A percentile compares a stretch with the other conserved stretches of the same genome.
Evolutionary conservation across 164 flowering plant species (phyloP).

Genomic region (Santalum album): DNA sequence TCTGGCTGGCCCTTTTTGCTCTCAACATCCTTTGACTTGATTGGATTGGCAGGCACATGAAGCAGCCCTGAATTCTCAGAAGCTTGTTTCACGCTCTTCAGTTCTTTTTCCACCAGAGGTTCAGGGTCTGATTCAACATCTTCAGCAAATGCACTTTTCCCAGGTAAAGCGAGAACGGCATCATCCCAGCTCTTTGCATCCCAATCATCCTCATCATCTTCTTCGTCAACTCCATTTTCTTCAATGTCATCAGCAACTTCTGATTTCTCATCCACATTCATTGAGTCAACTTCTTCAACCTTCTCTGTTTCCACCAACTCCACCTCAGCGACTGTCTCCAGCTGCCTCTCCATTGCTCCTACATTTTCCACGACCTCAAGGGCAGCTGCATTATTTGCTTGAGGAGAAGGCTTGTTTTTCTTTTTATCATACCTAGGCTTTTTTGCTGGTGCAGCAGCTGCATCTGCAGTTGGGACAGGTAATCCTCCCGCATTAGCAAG

Average conservation of each 20-base stretch:
- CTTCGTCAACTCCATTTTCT: constrained; percentile 37
- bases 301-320: constrained; percentile 34
- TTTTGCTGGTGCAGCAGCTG: constrained; percentile 33
- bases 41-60: constrained; percentile 18
- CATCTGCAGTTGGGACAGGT: constrained; percentile 31
- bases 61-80: constrained; percentile 20
- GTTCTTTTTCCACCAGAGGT: constrained; percentile 42
- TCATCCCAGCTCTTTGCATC: constrained; percentile 99
- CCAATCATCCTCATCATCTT: constrained; percentile 51
- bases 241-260: constrained; percentile 34
- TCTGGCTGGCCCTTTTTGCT: constrained; percentile 22
- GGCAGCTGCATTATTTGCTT: constrained; percentile 37
- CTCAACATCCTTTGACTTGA: constrained; percentile 22
- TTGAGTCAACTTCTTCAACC: constrained; percentile 34
- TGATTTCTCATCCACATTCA: constrained; percentile 26
- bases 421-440: constrained; percentile 67
- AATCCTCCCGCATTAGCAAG: constrained; percentile 44
- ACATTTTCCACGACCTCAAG: constrained; percentile 25
- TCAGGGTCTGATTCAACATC: constrained; percentile 60
- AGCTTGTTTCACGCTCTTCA: constrained; percentile 21
- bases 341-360: constrained; percentile 25
- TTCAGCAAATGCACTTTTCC: constrained; percentile 71
- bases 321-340: constrained; percentile 22
- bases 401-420: constrained; percentile 52
- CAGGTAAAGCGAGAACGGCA: constrained; percentile 46